Conservation (phyloP, 345 rosid species). For the Murraya koenigii region DNA sequence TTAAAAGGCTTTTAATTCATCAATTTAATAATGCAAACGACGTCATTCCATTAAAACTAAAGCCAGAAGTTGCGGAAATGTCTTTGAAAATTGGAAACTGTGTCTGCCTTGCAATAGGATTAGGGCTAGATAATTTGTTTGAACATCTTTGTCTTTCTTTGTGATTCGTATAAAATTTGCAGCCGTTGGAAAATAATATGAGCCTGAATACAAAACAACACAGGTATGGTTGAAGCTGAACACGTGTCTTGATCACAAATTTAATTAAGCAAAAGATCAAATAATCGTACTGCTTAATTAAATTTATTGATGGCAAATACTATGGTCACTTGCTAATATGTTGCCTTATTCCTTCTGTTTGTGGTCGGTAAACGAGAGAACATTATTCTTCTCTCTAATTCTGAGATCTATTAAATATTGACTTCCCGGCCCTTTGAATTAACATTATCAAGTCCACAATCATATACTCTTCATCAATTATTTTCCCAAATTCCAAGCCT, state of each 20-base stretch:
- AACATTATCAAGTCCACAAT: slow-evolving; percentile 1
- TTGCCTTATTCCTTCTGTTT: slow-evolving; percentile 8
- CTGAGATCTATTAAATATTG: not conserved
- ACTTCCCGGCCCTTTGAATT: not conserved
- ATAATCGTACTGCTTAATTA: no score
- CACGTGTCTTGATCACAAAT: no score
- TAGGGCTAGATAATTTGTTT: not conserved
- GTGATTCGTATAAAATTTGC: not conserved
- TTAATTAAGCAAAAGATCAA: no score
- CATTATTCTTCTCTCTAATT: slow-evolving; percentile 27
- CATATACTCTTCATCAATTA: not conserved
- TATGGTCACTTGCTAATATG: not conserved
- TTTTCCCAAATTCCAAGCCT: not conserved
- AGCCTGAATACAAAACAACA: not conserved
- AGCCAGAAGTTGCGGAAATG: slow-evolving; percentile 37
- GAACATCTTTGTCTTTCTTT: not conserved
- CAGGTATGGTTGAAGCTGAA: no score
- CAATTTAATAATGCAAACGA: slow-evolving; percentile 8
- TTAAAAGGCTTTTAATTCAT: not conserved
- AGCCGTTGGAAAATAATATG: not conserved
- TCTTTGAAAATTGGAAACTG: slow-evolving; percentile 19
- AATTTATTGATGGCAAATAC: no score
- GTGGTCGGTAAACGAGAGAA: slow-evolving; percentile 30
- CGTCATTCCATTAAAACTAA: slow-evolving; percentile 32
- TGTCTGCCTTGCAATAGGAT: slow-evolving; percentile 1